These are phyloP conservation scores for Podaxis sp. DNA, from an alignment of 768 basidiomycete species.

Conservation along the genomic window DNA sequence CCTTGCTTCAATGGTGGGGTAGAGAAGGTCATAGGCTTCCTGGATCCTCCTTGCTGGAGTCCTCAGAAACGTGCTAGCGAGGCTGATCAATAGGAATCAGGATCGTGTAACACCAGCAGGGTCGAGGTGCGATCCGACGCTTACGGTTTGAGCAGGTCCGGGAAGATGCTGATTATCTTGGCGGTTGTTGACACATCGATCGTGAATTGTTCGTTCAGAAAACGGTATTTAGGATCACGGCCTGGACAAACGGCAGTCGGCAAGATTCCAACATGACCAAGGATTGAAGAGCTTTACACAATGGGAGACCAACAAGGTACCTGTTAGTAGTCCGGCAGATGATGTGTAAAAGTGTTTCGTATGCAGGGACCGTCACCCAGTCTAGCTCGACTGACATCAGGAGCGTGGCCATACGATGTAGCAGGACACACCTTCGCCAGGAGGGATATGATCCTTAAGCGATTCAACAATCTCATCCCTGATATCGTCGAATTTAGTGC, in stretches of 20 bases:
- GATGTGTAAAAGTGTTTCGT: conserved; percentile 30
- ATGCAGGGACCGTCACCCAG: conserved; percentile 30
- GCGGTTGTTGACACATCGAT: conserved; percentile 28
- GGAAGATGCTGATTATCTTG: conserved; percentile 31
- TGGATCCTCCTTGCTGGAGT: conserved; percentile 10
- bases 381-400: conserved; percentile 21
- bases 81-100: neutral
- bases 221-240: conserved; percentile 32
- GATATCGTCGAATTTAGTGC: conserved; percentile 30
- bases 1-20: conserved; percentile 17
- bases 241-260: conserved; percentile 23
- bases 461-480: conserved; percentile 45
- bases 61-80: conserved; percentile 13
- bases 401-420: neutral
- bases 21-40: conserved; percentile 4
- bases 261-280: neutral
- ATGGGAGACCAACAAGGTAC: conserved; percentile 19
- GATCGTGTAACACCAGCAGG: neutral
- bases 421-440: neutral
- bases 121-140: conserved; percentile 10
- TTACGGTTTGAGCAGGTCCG: conserved; percentile 41
- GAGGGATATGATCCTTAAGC: conserved; percentile 30
- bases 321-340: conserved; percentile 40
- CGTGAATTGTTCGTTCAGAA: conserved; percentile 31
- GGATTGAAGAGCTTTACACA: conserved; percentile 9